Evolutionary conservation across 2,329 filamentous ascomycete species (phyloP).

Genomic region (Fusarium nygamai): DNA sequence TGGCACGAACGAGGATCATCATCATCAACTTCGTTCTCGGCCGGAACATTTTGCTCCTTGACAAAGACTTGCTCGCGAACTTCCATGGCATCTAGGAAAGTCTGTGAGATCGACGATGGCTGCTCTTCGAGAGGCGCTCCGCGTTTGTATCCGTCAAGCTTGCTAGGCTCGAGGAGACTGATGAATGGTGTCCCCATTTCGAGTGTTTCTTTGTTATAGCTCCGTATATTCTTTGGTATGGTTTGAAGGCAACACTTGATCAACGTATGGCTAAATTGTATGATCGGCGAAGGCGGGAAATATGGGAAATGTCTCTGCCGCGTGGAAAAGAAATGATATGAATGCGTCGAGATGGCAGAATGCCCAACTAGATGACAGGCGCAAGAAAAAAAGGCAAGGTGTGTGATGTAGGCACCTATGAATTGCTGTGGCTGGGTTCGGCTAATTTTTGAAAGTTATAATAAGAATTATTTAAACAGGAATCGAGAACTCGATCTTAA

Average conservation of each 20-base stretch:
- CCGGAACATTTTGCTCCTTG: conserved; percentile 64
- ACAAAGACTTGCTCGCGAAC: conserved; percentile 71
- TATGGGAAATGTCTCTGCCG: background rate
- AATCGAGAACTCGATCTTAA: background rate
- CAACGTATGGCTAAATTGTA: background rate
- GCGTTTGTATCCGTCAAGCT: conserved; percentile 59
- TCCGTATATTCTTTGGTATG: background rate
- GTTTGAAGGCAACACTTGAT: background rate
- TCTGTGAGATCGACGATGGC: conserved; percentile 56
- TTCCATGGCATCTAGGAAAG: conserved; percentile 72
- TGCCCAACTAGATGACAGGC: background rate
- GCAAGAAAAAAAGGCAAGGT: background rate
- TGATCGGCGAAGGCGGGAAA: background rate
- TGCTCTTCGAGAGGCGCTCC: conserved; percentile 55
- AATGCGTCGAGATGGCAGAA: conserved; percentile 1
- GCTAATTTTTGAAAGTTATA: background rate
- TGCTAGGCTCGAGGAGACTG: conserved; percentile 58
- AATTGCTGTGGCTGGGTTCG: background rate
- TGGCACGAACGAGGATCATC: conserved; percentile 85
- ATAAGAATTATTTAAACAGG: background rate
- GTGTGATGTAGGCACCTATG: background rate
- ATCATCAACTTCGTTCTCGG: conserved; percentile 79
- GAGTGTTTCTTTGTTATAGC: background rate
- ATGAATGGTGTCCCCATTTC: conserved; percentile 63
- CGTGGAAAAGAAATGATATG: background rate